Percentiles rank a stretch among this genome's conserved stretches.
Conservation (phyloP, 2,329 filamentous ascomycete species). For the Davidsoniella eucalypti region DNA sequence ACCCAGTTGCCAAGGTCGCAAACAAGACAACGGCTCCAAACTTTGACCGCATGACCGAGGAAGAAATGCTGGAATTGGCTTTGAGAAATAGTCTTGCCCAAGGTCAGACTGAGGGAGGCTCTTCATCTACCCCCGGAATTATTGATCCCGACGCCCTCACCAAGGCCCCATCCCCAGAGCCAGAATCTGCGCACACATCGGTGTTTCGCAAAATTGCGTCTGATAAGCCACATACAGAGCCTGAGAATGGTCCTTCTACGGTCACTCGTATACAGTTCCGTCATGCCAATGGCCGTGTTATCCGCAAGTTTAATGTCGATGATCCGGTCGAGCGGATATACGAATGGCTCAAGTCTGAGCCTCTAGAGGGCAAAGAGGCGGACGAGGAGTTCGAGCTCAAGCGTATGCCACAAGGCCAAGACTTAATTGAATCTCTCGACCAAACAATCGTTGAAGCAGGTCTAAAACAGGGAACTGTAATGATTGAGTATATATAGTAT, state of each 20-base stretch:
- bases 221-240: constrained; percentile 60
- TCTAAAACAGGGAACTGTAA: constrained; percentile 82
- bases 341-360: constrained; percentile 89
- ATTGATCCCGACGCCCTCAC: constrained; percentile 82
- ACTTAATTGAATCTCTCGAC: constrained; percentile 62
- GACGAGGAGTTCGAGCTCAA: constrained; percentile 76
- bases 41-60: constrained; percentile 81
- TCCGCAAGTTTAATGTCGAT: constrained; percentile 63
- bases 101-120: constrained; percentile 27
- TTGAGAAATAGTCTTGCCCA: constrained; percentile 60
- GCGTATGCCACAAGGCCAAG: constrained; percentile 58
- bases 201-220: constrained; percentile 57
- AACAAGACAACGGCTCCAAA: constrained; percentile 26
- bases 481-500: constrained; percentile 74
- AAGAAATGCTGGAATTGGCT: constrained; percentile 92
- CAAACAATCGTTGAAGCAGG: constrained; percentile 64
- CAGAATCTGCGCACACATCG: constrained; percentile 21
- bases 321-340: constrained; percentile 74
- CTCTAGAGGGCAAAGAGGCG: constrained; percentile 56
- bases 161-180: constrained; percentile 32
- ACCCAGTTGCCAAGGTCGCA: constrained; percentile 71
- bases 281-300: constrained; percentile 67
- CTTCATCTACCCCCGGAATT: constrained; percentile 24
- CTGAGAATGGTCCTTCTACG: constrained; percentile 45
- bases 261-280: constrained; percentile 87